A percentile compares a stretch with the other conserved stretches of the same genome.
phyloP scores from a whole-genome alignment of 2,329 filamentous ascomycete genomes.

The Onygena corvina region DNA sequence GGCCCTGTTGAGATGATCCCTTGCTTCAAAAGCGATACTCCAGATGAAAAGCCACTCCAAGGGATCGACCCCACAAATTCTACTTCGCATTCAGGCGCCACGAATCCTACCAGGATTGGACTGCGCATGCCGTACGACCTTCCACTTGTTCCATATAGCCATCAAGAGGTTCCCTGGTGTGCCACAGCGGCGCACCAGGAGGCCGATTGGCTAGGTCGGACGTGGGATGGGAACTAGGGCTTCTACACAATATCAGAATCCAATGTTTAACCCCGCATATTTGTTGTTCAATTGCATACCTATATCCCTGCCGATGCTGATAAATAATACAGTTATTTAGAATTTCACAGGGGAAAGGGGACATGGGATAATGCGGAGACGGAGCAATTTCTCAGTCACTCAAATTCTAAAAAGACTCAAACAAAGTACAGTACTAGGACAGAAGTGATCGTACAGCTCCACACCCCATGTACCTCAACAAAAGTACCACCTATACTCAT shows the following conservation, averaged over 20 bases:
- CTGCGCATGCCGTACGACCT: slow-evolving; percentile 73
- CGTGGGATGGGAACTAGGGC: slow-evolving; percentile 24
- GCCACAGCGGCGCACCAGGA: slow-evolving; percentile 48
- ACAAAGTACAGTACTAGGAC: too few species aligned
- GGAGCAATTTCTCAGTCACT: background rate
- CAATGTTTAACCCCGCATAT: slow-evolving; percentile 1
- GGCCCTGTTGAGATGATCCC: slow-evolving; percentile 49
- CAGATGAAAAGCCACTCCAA: slow-evolving; percentile 21
- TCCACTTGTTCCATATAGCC: slow-evolving; percentile 55
- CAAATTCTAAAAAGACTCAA: background rate
- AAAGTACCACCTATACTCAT: too few species aligned
- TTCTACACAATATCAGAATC: background rate
- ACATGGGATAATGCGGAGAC: background rate
- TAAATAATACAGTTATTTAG: background rate
- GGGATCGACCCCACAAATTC: slow-evolving; percentile 1
- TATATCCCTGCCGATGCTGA: background rate
- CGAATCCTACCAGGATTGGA: slow-evolving; percentile 41
- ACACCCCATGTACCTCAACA: too few species aligned
- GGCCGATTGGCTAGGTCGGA: slow-evolving; percentile 47
- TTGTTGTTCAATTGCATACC: background rate
- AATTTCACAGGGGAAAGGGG: background rate
- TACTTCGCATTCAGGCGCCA: background rate
- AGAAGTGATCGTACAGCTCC: too few species aligned
- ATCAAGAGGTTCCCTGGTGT: slow-evolving; percentile 63
- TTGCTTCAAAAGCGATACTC: slow-evolving; percentile 52